Evolutionary conservation across 148 eudicot genomes (phyloP).

Genomic region (Amaranthus cruentus): DNA sequence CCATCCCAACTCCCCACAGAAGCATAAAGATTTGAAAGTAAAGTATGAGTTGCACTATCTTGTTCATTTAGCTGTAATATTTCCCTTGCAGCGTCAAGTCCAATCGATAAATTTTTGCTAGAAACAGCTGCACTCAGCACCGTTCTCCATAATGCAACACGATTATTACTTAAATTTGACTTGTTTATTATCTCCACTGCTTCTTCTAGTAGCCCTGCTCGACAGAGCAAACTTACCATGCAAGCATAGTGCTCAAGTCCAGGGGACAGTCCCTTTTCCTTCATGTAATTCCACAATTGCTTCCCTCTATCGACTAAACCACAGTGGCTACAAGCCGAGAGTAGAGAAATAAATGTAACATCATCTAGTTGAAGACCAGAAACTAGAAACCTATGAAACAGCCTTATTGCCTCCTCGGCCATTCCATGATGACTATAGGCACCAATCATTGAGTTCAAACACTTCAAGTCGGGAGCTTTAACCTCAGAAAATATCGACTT

Average conservation of each 20-base stretch:
- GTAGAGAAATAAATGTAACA: conserved; percentile 64
- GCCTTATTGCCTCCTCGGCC: conserved; percentile 50
- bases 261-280: conserved; percentile 39
- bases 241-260: conserved; percentile 79
- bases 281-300: conserved; percentile 60
- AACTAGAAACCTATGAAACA: conserved; percentile 43
- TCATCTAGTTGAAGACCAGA: conserved; percentile 47
- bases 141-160: conserved; percentile 64
- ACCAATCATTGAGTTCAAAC: conserved; percentile 80
- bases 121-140: conserved; percentile 59
- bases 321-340: conserved; percentile 73
- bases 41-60: conserved; percentile 51
- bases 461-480: conserved; percentile 49
- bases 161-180: conserved; percentile 36
- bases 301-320: conserved; percentile 56
- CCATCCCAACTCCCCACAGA: conserved; percentile 61
- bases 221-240: conserved; percentile 76
- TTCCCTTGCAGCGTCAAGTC: conserved; percentile 52
- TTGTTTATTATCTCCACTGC: conserved; percentile 51
- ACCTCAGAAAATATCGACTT: conserved; percentile 32
- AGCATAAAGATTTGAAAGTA: conserved; percentile 69
- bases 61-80: conserved; percentile 40
- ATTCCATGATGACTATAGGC: conserved; percentile 80
- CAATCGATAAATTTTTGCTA: conserved; percentile 39
- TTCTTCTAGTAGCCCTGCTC: conserved; percentile 72